Base-by-base conservation (phyloP, 305 asterid species). In the Fraxinus ornus region DNA sequence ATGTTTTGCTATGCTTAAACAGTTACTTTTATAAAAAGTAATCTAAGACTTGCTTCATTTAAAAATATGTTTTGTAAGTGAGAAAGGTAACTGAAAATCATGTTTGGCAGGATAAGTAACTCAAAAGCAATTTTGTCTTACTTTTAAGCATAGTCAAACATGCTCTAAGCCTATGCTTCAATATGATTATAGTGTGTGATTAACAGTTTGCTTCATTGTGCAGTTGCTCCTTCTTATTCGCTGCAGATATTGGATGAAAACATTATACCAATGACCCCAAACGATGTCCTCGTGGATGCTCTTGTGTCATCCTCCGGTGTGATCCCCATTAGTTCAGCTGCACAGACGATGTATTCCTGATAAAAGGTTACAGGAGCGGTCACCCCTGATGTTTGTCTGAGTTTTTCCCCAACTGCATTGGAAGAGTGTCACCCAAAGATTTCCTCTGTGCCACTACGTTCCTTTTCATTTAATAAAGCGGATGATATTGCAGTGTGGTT, bases 221-320 rank as follows among this genome's bases (percentile, higher is more conserved):
- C 78, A 96, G 98, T 94, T 78, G 98, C 94, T 70, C 94, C 94
- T 76, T 89, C 95, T 4, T 96, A 96, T 81, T 93, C 99, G 9
- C 79, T 80, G 72, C 99, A 96, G 84, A 87, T 94, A 85, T 64
- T 94, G 87, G 97, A 93, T 60, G 95, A 92, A n/a, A 92, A 90
- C 28, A 88, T 87, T 77, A 91, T 96, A 87, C 99, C 99, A 2
- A 47, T 92, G 13, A 92, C 98, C 80, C 92, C 95, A 57, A 86
- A 84, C 47, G 99, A 96, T 72, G 90, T 94, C 68, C 88, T 84
- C 12, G 81, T 96, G 2, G 99, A 96, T 77, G 99, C 97, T 52
- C 94, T 94, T 5, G 89, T 93, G 30, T 84, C 93, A 84, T 86
- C 98, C 71, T 90, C 92, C 0, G 99, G 98, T 60, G 89, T 94